Base-by-base conservation (phyloP, 192 early-diverging fungal genomes). In the Podila horticola region DNA sequence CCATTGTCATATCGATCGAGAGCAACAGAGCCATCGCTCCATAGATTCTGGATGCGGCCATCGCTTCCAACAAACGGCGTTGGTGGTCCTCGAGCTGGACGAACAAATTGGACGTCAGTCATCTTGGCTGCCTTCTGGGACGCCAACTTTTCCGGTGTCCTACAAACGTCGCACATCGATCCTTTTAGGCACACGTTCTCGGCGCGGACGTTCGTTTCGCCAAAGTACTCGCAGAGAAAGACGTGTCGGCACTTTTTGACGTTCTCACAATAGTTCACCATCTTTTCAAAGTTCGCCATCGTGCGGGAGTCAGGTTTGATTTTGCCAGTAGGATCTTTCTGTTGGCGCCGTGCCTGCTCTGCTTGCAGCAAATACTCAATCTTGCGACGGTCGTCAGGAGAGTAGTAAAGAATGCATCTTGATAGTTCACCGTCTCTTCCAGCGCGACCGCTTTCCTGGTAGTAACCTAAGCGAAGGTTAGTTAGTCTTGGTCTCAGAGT, bases 161-260 rank as follows among this genome's bases (percentile, higher is more conserved):
- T 55, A 28, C 77, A 81, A 9, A 81, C 69, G 49, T 81, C 77
- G 57, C 77, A 81, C 12, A 66, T 55, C 22, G 65, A 33, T 6
- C 71, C 71, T 33, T 81, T 66, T n/a, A 52, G 52, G 31, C 77
- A 81, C 19, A 81, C 77, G 0, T 11, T 31, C 6, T 65, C 48
- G 5, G 59, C 68, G 0, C 34, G 50, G 49, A 93, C 88, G 72
- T 94, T 93, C 0, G 49, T 82, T 74, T 98, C 96, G 19, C 94
- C 94, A 90, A 98, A 98, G 75, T 98, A 97, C 61, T 88, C 88
- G 62, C 96, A 87, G 5, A 98, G 90, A 60, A 92, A 92, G 70
- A 94, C 87, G 22, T 95, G 87, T 34, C 97, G 89, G 71, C 97
- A 98, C 51, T 96, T 92, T 0, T 87, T 83, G 17, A 82, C 69